Conservation (phyloP, 1,284 basidiomycete species). For the Boletus sp. region DNA sequence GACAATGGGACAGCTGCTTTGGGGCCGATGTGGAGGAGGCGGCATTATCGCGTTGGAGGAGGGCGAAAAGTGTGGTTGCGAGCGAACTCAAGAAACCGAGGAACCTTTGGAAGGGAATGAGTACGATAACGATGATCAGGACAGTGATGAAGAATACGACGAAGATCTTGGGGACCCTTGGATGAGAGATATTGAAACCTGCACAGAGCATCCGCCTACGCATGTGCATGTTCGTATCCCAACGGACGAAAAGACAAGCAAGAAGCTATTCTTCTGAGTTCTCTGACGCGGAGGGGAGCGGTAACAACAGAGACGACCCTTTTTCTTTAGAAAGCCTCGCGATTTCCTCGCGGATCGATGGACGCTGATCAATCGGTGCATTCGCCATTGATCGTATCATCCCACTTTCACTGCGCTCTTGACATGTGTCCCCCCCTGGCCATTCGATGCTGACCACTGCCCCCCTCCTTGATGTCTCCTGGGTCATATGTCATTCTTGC, state of each 20-base stretch:
- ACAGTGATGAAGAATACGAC: constrained; percentile 61
- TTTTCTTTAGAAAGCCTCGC: constrained; percentile 13
- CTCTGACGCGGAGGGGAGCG: neutral
- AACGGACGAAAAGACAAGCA: constrained; percentile 66
- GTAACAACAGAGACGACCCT: neutral
- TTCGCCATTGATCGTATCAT: constrained; percentile 1
- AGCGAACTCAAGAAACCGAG: constrained; percentile 50
- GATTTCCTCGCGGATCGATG: constrained; percentile 18
- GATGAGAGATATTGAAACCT: constrained; percentile 72
- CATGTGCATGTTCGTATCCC: constrained; percentile 70
- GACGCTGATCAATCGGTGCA: constrained; percentile 11
- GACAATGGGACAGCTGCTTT: constrained; percentile 89
- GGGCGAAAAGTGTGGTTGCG: constrained; percentile 46
- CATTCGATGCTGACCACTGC: neutral
- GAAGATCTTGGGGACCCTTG: constrained; percentile 75
- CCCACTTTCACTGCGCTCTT: neutral
- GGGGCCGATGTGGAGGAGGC: constrained; percentile 72
- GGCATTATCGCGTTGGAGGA: constrained; percentile 52
- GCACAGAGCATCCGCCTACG: constrained; percentile 49
- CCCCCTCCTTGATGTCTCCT: too few relatives aligned
- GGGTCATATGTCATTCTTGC: neutral
- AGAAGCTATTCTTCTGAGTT: constrained; percentile 65
- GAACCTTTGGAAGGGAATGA: constrained; percentile 14
- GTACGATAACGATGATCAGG: constrained; percentile 14
- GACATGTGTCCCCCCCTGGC: neutral